Base-by-base conservation (phyloP, 2,329 filamentous ascomycete genomes). In the Penicillium sp. region DNA sequence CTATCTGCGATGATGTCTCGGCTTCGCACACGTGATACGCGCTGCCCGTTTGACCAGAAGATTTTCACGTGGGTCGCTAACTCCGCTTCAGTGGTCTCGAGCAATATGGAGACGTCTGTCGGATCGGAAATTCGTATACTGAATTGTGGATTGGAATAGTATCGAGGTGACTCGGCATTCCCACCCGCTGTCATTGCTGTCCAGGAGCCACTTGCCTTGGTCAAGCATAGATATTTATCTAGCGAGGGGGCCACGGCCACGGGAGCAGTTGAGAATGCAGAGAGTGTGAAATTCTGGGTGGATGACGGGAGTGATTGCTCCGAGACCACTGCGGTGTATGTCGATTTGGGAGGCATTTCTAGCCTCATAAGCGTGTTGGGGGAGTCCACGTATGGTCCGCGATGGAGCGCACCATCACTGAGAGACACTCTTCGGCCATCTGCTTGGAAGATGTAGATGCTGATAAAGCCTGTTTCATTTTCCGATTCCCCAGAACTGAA, bases 381-480 rank as follows among this genome's bases (percentile, higher is more conserved):
- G 2, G 92, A 95, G 73, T 97, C 93, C 34, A 97, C 91, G 60
- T 90, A 96, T n/a, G 90, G 89, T 0, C 89, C 89, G 35, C 88
- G 85, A 65, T 90, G 85, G 0, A 89, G 72, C 24, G 86, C 83
- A 7, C 85, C 85, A 54, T 93, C 89, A 51, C 85, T 86, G 14
- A 94, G 79, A 62, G 90, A 87, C 0, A 97, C 86, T 47, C 86
- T 83, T 35, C 85, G 80, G 2, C 93, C 92, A 38, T 81, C 71
- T 31, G 85, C 84, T 18, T 88, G 81, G 70, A 93, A 97, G 0
- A 94, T 81, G 57, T 91, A 91, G 26, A 99, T 82, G 64, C 89
- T 90, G 75, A 96, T 96, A 73, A 92, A 97, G 1, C 92, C 93
- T 24, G 86, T 80, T 59, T 82, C 72, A n/a, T 69, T 70, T 29